phyloP scores from a whole-genome alignment of 2,329 filamentous ascomycete genomes.

The Ophiostoma angusticollis region DNA sequence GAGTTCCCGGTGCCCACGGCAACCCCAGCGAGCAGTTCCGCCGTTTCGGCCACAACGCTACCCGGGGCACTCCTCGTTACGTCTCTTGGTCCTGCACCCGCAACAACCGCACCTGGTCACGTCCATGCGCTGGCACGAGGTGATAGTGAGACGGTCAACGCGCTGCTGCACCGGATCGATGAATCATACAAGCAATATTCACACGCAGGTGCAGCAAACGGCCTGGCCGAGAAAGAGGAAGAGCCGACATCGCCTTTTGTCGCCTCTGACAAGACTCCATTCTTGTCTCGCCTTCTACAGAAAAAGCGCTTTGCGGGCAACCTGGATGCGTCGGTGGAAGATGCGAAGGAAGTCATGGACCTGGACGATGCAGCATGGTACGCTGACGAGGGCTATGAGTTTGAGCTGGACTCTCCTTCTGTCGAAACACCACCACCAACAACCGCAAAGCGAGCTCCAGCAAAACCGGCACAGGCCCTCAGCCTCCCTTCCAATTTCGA shows the following conservation, averaged over 20 bases:
- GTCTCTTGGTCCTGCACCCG: neutral
- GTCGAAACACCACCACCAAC: neutral
- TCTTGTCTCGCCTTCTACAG: slow-evolving; percentile 54
- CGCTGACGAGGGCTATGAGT: slow-evolving; percentile 41
- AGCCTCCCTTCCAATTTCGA: slow-evolving; percentile 16
- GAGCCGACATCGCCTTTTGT: slow-evolving; percentile 27
- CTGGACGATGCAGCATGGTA: slow-evolving; percentile 29
- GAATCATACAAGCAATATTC: slow-evolving; percentile 40
- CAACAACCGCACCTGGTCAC: slow-evolving; percentile 30
- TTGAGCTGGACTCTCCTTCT: slow-evolving; percentile 23
- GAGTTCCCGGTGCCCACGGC: no score
- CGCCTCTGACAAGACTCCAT: slow-evolving; percentile 46
- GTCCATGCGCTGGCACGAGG: slow-evolving; percentile 50
- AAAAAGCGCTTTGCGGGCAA: slow-evolving; percentile 48
- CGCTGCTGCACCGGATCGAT: slow-evolving; percentile 39
- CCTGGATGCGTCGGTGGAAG: slow-evolving; percentile 42
- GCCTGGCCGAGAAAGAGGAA: neutral
- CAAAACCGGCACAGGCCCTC: slow-evolving; percentile 42
- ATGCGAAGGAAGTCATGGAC: slow-evolving; percentile 45
- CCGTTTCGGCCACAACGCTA: slow-evolving; percentile 3
- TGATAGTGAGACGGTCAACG: slow-evolving; percentile 40
- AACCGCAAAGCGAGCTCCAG: slow-evolving; percentile 43
- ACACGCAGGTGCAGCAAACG: slow-evolving; percentile 16
- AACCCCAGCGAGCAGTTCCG: slow-evolving; percentile 10
- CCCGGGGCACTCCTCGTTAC: neutral